Conservation (phyloP, 371 early-diverging fungal species). For the Actinomortierella wolfii region DNA sequence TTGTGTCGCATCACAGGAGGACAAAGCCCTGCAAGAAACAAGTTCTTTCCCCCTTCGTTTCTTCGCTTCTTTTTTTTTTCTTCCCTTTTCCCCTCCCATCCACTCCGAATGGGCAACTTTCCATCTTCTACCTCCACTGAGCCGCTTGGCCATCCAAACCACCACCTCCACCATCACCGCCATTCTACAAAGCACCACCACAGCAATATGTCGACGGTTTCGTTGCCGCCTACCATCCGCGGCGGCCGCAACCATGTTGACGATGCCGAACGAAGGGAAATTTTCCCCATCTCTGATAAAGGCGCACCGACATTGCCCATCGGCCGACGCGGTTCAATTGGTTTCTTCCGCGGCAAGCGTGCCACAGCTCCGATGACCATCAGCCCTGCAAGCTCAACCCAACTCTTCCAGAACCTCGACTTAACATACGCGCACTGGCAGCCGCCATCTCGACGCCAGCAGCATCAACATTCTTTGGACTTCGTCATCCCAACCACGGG, state of each 20-base stretch:
- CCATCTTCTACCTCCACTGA: conserved; percentile 43
- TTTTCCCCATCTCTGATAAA: conserved; percentile 44
- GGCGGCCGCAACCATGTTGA: conserved; percentile 30
- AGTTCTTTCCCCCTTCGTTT: conserved; percentile 2
- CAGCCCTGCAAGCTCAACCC: conserved; percentile 11
- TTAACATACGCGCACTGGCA: too few species aligned
- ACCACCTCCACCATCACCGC: too few species aligned
- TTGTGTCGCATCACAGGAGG: too few species aligned
- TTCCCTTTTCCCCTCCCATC: conserved; percentile 2
- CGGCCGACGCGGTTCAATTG: conserved; percentile 37
- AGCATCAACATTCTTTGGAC: too few species aligned
- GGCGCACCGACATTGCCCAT: conserved; percentile 23
- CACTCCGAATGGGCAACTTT: conserved; percentile 36
- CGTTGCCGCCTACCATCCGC: conserved; percentile 41
- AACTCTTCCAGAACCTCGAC: conserved; percentile 37
- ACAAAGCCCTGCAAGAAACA: too few species aligned
- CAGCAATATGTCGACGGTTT: conserved; percentile 38
- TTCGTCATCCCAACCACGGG: too few species aligned
- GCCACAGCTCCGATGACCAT: conserved; percentile 20
- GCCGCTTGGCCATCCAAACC: conserved; percentile 23
- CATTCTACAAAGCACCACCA: conserved; percentile 15
- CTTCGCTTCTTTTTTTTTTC: background rate
- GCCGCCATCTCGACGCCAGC: too few species aligned
- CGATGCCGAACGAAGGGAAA: conserved; percentile 42
- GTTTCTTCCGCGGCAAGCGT: conserved; percentile 42